Base-by-base conservation (phyloP, 1,139 yeast species). In the Protomyces inouyei region DNA sequence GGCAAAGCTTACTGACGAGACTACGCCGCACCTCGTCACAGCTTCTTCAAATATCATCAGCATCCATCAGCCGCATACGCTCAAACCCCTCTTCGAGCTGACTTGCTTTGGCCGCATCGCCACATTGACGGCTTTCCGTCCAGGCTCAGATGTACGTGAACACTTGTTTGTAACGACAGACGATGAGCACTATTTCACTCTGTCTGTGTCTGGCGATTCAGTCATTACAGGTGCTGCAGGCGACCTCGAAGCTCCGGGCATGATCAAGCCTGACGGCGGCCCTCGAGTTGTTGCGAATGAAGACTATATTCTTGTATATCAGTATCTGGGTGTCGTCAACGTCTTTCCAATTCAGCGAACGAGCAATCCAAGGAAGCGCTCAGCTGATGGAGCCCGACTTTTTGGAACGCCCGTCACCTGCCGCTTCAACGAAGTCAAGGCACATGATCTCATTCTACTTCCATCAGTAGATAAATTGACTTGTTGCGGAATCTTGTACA, bases 151-250 rank as follows among this genome's bases (percentile, higher is more conserved):
- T n/a, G 37, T 21, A 14, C 55, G 35, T 4, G 68, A 66, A 36
- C 68, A 65, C 52, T 36, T 69, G 12, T 67, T 69, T 55, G 69
- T 69, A n/a, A 56, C 67, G 5, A 66, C 68, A 3, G 71, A 69
- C 28, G 67, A 65, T 52, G 55, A 65, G 53, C 48, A 59, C 35
- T 65, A 67, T 54, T 69, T 69, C 51, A 65, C 71, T n/a, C 54
- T 69, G 23, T 52, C 55, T 18, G 63, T 52, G 51, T 28, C 14
- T 12, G 64, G 53, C 14, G 65, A 61, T 35, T 61, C 63, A 28
- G 43, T 60, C n/a, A n/a, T 40, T 21, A 57, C 60, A 32, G 25
- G 60, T 35, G 64, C 43, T 10, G 65, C 68, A 32, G 64, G 56
- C 12, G 68, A 64, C 37, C 37, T 68, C 46, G 67, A 55, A 18